Percentiles rank a stretch among this genome's conserved stretches.
phyloP scores from a whole-genome alignment of 2,329 filamentous ascomycete species.

The Monosporascus ibericus region DNA sequence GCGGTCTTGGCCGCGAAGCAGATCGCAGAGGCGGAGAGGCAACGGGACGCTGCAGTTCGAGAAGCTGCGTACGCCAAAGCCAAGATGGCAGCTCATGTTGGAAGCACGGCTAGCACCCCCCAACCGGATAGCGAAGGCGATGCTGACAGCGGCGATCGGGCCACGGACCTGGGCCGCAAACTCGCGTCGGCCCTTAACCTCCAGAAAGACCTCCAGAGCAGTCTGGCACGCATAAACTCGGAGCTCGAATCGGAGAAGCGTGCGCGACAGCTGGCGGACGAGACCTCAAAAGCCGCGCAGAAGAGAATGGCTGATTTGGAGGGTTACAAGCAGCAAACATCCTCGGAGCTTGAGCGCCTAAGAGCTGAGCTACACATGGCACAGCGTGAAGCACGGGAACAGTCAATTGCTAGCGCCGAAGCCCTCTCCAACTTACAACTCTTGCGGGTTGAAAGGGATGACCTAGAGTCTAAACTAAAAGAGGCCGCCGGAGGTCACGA shows the following conservation, averaged over 20 bases:
- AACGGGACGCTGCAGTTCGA: slow-evolving; percentile 87
- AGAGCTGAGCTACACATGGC: slow-evolving; percentile 78
- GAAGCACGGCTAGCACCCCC: slow-evolving; percentile 57
- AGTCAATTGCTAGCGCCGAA: slow-evolving; percentile 71
- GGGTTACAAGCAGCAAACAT: slow-evolving; percentile 73
- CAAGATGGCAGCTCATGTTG: slow-evolving; percentile 72
- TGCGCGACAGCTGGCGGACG: slow-evolving; percentile 79
- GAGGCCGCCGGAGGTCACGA: slow-evolving; percentile 61
- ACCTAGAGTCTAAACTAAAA: slow-evolving; percentile 63
- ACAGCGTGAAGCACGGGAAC: slow-evolving; percentile 73
- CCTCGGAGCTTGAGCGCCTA: slow-evolving; percentile 77
- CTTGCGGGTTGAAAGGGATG: slow-evolving; percentile 79
- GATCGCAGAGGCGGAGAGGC: slow-evolving; percentile 89
- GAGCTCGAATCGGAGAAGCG: slow-evolving; percentile 78
- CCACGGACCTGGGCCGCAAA: slow-evolving; percentile 71
- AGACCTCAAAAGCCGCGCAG: slow-evolving; percentile 76
- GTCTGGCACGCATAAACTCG: slow-evolving; percentile 59
- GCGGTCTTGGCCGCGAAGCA: slow-evolving; percentile 78
- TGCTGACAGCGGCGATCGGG: slow-evolving; percentile 48
- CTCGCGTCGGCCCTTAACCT: slow-evolving; percentile 74
- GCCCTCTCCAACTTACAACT: slow-evolving; percentile 68
- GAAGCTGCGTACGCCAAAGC: slow-evolving; percentile 95
- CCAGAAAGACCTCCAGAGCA: slow-evolving; percentile 76
- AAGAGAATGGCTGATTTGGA: slow-evolving; percentile 81
- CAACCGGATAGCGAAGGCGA: slow-evolving; percentile 57